These are phyloP conservation scores for Fusarium nelsonii DNA, from an alignment of 2,329 filamentous ascomycete species.

Conservation along the genomic window DNA sequence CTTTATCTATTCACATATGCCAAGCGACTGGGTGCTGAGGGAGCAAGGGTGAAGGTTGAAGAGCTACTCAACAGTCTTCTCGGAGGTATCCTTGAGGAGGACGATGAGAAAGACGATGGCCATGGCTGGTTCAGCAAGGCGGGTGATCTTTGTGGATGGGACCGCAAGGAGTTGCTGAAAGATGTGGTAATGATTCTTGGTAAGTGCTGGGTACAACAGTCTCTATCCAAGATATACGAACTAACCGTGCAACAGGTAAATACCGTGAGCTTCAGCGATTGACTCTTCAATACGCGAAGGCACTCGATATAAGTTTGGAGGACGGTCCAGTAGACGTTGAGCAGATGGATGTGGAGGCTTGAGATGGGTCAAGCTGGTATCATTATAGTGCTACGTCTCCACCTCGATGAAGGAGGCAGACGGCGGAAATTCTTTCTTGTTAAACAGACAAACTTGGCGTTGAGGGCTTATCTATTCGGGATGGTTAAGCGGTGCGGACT, in stretches of 20 bases:
- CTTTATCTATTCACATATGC: constrained; percentile 98
- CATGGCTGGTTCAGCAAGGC: constrained; percentile 74
- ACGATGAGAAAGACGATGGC: constrained; percentile 56
- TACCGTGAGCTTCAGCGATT: constrained; percentile 93
- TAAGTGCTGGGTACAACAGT: constrained; percentile 59
- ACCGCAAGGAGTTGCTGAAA: constrained; percentile 86
- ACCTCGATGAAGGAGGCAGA: background rate
- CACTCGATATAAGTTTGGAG: constrained; percentile 73
- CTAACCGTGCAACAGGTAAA: constrained; percentile 75
- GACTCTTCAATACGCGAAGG: constrained; percentile 92
- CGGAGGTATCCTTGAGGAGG: constrained; percentile 76
- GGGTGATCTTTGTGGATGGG: constrained; percentile 89
- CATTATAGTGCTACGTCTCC: constrained; percentile 27
- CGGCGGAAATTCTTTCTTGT: constrained; percentile 22
- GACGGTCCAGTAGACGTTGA: constrained; percentile 60
- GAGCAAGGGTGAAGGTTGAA: constrained; percentile 87
- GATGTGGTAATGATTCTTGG: constrained; percentile 93
- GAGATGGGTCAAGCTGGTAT: constrained; percentile 38
- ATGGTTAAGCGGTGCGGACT: constrained; percentile 20
- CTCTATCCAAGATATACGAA: background rate
- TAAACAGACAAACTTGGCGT: constrained; percentile 34
- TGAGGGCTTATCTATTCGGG: constrained; percentile 31
- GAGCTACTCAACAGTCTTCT: constrained; percentile 87
- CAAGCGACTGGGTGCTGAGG: constrained; percentile 92
- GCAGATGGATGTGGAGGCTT: constrained; percentile 58